phyloP scores from a whole-genome alignment of 2,329 filamentous ascomycete genomes.

The Purpureocillium lavendulum region DNA sequence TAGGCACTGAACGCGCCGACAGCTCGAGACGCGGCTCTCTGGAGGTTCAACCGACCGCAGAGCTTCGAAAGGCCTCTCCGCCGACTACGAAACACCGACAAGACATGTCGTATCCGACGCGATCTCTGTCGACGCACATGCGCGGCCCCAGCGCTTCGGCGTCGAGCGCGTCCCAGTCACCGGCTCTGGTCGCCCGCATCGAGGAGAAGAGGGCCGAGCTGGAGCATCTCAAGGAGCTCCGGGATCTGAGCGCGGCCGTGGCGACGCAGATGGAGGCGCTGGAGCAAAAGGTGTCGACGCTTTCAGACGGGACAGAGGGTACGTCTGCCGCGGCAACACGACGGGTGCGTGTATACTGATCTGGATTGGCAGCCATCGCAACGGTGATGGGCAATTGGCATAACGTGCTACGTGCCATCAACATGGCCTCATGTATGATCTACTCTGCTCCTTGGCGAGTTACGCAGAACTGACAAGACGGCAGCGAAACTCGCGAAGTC shows the following conservation, averaged over 20 bases:
- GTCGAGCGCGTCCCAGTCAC: constrained; percentile 52
- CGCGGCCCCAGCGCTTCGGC: constrained; percentile 50
- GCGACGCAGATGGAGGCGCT: constrained; percentile 77
- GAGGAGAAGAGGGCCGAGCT: constrained; percentile 81
- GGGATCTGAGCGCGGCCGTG: constrained; percentile 69
- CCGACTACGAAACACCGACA: neutral
- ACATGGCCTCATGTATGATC: constrained; percentile 76
- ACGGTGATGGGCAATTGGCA: constrained; percentile 84
- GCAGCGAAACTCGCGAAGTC: constrained; percentile 63
- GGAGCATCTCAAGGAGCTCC: constrained; percentile 67
- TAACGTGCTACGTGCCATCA: constrained; percentile 75
- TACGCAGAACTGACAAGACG: too few relatives aligned
- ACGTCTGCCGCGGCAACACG: constrained; percentile 8
- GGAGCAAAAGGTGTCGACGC: constrained; percentile 67
- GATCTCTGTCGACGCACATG: constrained; percentile 56
- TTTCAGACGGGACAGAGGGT: constrained; percentile 80
- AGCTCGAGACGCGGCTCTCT: too few relatives aligned
- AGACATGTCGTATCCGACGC: constrained; percentile 48
- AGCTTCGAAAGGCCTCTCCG: neutral
- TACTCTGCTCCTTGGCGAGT: constrained; percentile 5
- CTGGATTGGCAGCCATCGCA: constrained; percentile 57
- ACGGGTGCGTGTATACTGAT: constrained; percentile 11
- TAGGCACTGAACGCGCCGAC: neutral
- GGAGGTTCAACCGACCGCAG: too few relatives aligned
- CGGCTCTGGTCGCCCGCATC: constrained; percentile 65